These are phyloP conservation scores for Neurospora cerealis DNA, from an alignment of 495 filamentous ascomycete genomes.

Conservation along the genomic window DNA sequence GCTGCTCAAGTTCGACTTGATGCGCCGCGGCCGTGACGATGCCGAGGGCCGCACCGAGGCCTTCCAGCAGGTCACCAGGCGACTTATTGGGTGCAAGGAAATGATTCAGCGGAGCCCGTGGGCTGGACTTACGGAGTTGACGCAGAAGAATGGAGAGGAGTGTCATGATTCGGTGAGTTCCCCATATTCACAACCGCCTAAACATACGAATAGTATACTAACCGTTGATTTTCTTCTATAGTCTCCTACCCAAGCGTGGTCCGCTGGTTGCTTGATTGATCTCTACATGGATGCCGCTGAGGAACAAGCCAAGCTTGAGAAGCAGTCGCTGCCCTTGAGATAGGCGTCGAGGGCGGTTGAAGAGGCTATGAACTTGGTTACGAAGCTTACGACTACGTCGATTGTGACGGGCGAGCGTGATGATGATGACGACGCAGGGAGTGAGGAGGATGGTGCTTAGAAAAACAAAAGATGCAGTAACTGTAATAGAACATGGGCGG, in stretches of 20 bases:
- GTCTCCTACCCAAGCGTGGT: slow-evolving; percentile 95
- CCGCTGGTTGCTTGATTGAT: slow-evolving; percentile 85
- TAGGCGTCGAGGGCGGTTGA: neutral
- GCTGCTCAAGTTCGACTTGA: slow-evolving; percentile 79
- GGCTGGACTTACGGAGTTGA: slow-evolving; percentile 90
- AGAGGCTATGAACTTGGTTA: neutral
- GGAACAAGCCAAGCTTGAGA: slow-evolving; percentile 26
- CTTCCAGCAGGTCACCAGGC: slow-evolving; percentile 84
- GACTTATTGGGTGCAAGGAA: slow-evolving; percentile 72
- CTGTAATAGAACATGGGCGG: neutral
- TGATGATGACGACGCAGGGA: neutral
- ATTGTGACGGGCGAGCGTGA: neutral
- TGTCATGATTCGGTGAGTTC: slow-evolving; percentile 78
- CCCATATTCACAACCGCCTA: neutral
- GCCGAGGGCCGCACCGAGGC: slow-evolving; percentile 63
- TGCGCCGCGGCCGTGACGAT: slow-evolving; percentile 50
- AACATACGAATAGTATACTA: slow-evolving; percentile 3
- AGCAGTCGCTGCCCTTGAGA: slow-evolving; percentile 13
- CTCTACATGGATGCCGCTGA: slow-evolving; percentile 79
- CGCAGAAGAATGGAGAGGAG: slow-evolving; percentile 73
- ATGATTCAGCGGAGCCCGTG: slow-evolving; percentile 68
- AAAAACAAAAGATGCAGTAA: neutral
- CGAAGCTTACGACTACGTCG: neutral
- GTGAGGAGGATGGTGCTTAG: neutral
- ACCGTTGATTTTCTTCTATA: slow-evolving; percentile 16